Evolutionary conservation across 495 filamentous ascomycete species (phyloP), one percentile per base, ranked within the genome.

Genomic region (Acidiella bohemica): DNA sequence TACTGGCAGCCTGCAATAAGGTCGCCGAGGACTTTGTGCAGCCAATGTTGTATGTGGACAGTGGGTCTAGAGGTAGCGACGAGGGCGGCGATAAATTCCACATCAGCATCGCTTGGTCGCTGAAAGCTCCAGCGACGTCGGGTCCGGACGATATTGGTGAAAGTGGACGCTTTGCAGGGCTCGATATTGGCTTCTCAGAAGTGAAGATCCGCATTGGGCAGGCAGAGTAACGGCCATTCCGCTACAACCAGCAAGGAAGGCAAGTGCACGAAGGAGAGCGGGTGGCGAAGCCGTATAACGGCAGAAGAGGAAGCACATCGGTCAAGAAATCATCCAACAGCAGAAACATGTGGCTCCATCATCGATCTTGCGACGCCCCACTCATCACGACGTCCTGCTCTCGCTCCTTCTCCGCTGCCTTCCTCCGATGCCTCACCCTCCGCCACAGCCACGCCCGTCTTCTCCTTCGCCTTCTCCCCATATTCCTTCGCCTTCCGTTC

Each of bases 1-100:
- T 96, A 2, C 63, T 94, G 2, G 50, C 56, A 10, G 55, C 75
- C 2, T 78, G 74, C 36, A 95, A 95, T 53, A 56, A 52, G 1
- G 62, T 72, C 0, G 73, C 76, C 1, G 58, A 61, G 13, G 48
- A 38, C 4, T 79, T 79, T 47, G 66, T 63, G 0, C 85, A 93
- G 55, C 81, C 81, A 1, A 54, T 72, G n/a, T 70, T 96, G 0
- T 93, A 94, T 53, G 46, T 31, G 1, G 44, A 35, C 26, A 25
- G 34, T 20, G 36, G 21, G 16, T 20, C 27, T 13, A 20, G 31
- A 6, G 32, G 19, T 23, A 34, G 22, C 25, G 25, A 27, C 7
- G 25, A 27, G n/a, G n/a, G 25, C 7, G 25, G 7, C n/a, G 25
- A n/a, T n/a, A 7, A n/a, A 7, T 27, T n/a, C 25, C 25, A 27